Conservation (phyloP, 768 basidiomycete species). For the Trametes meyenii region DNA sequence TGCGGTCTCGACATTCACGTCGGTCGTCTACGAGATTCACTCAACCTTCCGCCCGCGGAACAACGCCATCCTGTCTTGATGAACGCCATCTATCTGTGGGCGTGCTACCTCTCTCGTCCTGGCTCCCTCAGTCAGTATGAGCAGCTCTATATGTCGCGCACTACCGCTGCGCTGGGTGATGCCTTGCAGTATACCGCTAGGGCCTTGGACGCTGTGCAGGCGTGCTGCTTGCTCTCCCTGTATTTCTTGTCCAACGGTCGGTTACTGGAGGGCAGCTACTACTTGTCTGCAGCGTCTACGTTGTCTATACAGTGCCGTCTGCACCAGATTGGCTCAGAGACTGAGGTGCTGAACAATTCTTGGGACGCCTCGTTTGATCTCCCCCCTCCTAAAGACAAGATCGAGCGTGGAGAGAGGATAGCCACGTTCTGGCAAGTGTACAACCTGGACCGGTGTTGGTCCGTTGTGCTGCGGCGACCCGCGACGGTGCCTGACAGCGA, state of each 20-base stretch:
- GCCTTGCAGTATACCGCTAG: constrained; percentile 59
- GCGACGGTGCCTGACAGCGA: constrained; percentile 65
- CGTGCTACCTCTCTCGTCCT: constrained; percentile 77
- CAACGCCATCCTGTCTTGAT: constrained; percentile 77
- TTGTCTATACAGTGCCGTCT: constrained; percentile 76
- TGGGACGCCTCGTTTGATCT: constrained; percentile 48
- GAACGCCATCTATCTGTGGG: constrained; percentile 83
- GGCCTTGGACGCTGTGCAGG: constrained; percentile 72
- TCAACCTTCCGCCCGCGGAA: constrained; percentile 54
- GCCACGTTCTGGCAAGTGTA: constrained; percentile 85
- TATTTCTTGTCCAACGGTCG: constrained; percentile 81
- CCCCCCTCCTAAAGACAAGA: constrained; percentile 58
- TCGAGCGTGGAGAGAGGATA: constrained; percentile 72
- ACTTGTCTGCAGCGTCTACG: constrained; percentile 73
- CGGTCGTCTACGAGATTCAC: constrained; percentile 62
- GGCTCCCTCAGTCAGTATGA: constrained; percentile 73
- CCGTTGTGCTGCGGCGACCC: constrained; percentile 70
- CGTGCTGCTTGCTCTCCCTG: constrained; percentile 71
- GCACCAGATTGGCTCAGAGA: constrained; percentile 47
- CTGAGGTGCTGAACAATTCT: constrained; percentile 28
- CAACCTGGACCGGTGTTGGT: constrained; percentile 81
- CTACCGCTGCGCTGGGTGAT: constrained; percentile 64
- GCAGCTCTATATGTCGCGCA: constrained; percentile 65
- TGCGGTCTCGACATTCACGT: constrained; percentile 73
- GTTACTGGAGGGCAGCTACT: constrained; percentile 76